Conservation (phyloP, 2,329 filamentous ascomycete genomes). For the Coniochaeta hoffmannii region DNA sequence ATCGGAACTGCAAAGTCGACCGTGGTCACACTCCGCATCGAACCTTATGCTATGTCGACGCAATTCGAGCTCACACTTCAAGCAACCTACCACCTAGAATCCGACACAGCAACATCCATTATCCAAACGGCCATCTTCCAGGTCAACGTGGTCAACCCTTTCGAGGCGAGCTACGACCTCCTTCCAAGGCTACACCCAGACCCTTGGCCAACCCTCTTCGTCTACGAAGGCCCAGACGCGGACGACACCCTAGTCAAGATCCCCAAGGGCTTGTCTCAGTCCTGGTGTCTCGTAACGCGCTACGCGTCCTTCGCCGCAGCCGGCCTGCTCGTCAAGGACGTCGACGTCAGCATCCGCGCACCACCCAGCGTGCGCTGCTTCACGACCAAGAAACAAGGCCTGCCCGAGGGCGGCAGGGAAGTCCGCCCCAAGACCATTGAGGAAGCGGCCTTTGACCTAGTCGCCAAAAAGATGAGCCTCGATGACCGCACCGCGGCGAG, state of each 20-base stretch:
- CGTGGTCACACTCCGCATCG: slow-evolving; percentile 39
- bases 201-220: slow-evolving; percentile 84
- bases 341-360: slow-evolving; percentile 33
- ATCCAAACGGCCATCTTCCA: slow-evolving; percentile 64
- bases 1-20: slow-evolving; percentile 37
- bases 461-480: slow-evolving; percentile 67
- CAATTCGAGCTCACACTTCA: slow-evolving; percentile 64
- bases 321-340: slow-evolving; percentile 54
- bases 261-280: slow-evolving; percentile 62
- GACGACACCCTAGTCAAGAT: slow-evolving; percentile 19
- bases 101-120: slow-evolving; percentile 74
- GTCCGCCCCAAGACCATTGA: slow-evolving; percentile 62
- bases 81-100: slow-evolving; percentile 69
- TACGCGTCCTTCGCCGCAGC: slow-evolving; percentile 73
- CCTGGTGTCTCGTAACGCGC: slow-evolving; percentile 69
- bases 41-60: slow-evolving; percentile 40
- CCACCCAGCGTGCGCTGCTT: slow-evolving; percentile 42
- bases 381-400: slow-evolving; percentile 28
- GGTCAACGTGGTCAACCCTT: slow-evolving; percentile 70
- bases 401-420: slow-evolving; percentile 33
- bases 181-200: slow-evolving; percentile 69
- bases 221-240: slow-evolving; percentile 37
- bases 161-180: slow-evolving; percentile 88
- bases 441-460: slow-evolving; percentile 65
- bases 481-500: slow-evolving; percentile 74